phyloP scores from a whole-genome alignment of 768 basidiomycete genomes.

The Xerocomellus dryophilus region DNA sequence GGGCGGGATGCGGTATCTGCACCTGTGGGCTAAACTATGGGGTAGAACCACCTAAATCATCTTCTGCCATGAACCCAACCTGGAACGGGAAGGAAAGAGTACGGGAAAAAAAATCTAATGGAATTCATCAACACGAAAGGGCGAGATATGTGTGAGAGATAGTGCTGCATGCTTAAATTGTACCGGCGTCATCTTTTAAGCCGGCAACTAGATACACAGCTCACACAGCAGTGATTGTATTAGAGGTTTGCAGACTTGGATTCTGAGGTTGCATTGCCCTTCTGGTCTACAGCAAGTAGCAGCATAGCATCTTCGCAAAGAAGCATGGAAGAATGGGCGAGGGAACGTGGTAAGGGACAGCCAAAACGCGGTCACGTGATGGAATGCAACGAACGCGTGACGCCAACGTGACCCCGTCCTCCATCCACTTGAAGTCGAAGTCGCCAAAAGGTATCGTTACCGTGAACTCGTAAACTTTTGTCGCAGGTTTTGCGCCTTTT shows the following conservation, averaged over 20 bases:
- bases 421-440: background rate
- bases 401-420: background rate
- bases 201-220: background rate
- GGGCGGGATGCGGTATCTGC: background rate
- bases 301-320: no score
- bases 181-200: background rate
- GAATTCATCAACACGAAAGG: background rate
- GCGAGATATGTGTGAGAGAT: background rate
- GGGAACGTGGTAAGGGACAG: no score
- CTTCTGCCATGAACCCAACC: background rate
- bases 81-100: background rate
- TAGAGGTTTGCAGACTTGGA: background rate
- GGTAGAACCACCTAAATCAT: background rate
- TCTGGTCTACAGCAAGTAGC: no score
- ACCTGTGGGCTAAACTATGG: background rate
- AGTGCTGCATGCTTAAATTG: no score
- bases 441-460: background rate
- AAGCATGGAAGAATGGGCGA: no score
- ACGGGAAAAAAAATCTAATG: background rate
- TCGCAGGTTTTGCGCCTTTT: background rate
- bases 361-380: constrained; percentile 31
- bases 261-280: background rate
- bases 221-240: background rate
- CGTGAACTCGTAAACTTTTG: background rate
- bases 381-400: constrained; percentile 18